Conservation (phyloP, 1,284 basidiomycete genomes). For the Cutaneotrichosporon cyanovorans region DNA sequence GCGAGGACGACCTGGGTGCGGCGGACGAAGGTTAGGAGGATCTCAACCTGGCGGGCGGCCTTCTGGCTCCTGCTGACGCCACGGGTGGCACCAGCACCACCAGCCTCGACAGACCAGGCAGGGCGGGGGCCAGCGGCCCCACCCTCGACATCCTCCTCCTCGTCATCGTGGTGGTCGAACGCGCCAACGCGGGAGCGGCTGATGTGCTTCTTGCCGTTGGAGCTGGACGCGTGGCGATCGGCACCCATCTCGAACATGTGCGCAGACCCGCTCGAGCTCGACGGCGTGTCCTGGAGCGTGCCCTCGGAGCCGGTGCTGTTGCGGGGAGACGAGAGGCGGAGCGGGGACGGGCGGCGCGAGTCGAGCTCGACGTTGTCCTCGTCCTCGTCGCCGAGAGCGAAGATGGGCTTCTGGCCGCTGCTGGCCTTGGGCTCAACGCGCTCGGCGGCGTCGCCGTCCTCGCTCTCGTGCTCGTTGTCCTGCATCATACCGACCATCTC, state of each 20-base stretch:
- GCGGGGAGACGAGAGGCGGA: constrained; percentile 5
- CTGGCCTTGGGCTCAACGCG: neutral
- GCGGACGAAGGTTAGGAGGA: constrained; percentile 31
- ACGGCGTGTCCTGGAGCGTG: constrained; percentile 52
- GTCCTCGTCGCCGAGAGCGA: constrained; percentile 23
- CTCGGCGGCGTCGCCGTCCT: constrained; percentile 7
- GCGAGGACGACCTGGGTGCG: constrained; percentile 34
- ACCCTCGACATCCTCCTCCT: constrained; percentile 11
- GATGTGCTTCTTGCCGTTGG: neutral
- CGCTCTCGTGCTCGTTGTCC: constrained; percentile 17
- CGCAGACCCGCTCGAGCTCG: constrained; percentile 2
- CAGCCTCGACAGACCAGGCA: neutral
- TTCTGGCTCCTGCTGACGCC: neutral
- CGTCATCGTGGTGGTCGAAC: constrained; percentile 19
- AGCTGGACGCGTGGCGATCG: constrained; percentile 8
- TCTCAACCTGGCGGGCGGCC: constrained; percentile 14
- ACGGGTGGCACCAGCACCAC: neutral
- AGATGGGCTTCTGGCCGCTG: constrained; percentile 9
- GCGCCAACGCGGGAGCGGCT: constrained; percentile 14
- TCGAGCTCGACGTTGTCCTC: constrained; percentile 9
- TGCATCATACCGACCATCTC: constrained; percentile 31
- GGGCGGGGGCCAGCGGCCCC: neutral
- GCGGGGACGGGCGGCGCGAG: constrained; percentile 2
- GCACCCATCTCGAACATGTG: constrained; percentile 14
- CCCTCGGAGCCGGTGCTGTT: constrained; percentile 55